Evolutionary conservation across 2,329 filamentous ascomycete genomes (phyloP).

Genomic region (Fusarium fujikuroi): DNA sequence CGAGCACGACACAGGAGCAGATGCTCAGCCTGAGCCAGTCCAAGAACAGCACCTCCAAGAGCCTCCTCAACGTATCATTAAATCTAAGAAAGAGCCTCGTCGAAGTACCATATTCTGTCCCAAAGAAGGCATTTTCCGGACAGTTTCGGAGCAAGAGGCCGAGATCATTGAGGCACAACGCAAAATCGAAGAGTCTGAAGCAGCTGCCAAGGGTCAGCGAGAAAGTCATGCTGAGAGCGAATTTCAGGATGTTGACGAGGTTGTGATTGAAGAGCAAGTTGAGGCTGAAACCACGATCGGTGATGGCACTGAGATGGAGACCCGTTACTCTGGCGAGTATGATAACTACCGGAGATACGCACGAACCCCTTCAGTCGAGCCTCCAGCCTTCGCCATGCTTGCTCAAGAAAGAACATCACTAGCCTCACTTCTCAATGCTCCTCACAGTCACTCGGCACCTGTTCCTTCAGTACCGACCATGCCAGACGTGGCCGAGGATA

Average conservation of each 20-base stretch:
- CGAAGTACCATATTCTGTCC: conserved; percentile 69
- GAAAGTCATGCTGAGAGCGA: conserved; percentile 4
- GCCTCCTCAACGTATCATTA: conserved; percentile 34
- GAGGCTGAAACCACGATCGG: conserved; percentile 36
- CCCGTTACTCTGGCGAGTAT: conserved; percentile 49
- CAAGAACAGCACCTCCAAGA: conserved; percentile 43
- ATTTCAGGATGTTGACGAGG: conserved; percentile 19
- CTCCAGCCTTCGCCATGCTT: conserved; percentile 67
- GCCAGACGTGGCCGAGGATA: conserved; percentile 32
- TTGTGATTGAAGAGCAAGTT: conserved; percentile 20
- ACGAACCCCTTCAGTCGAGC: conserved; percentile 71
- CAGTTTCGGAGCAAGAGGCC: conserved; percentile 65
- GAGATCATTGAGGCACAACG: conserved; percentile 54
- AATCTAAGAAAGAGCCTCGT: conserved; percentile 54
- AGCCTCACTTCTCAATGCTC: conserved; percentile 69
- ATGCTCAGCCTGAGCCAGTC: conserved; percentile 6
- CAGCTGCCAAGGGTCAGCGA: conserved; percentile 21
- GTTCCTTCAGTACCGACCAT: conserved; percentile 54
- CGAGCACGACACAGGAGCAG: conserved; percentile 14
- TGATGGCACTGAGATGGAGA: conserved; percentile 40
- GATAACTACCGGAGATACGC: conserved; percentile 58
- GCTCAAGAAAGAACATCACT: conserved; percentile 67
- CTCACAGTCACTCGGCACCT: conserved; percentile 53
- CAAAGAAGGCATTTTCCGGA: conserved; percentile 71
- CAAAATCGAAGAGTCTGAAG: conserved; percentile 37